Conservation (phyloP, 306 rosid species). For the Mimosa pudica region DNA sequence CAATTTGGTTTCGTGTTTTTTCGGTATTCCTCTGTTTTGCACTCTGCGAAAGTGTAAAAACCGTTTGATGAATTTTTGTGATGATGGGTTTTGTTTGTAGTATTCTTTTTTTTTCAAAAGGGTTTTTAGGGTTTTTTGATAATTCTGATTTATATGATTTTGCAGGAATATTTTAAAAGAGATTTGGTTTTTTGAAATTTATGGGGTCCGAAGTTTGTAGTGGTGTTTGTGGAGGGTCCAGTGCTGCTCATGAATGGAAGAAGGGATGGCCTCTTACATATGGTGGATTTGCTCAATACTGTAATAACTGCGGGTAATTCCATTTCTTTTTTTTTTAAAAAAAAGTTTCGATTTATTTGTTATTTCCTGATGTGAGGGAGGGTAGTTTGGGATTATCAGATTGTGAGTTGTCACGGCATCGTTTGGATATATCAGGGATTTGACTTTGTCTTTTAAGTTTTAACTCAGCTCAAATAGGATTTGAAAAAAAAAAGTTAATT, state of each 20-base stretch:
- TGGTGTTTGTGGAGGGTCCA: slow-evolving; percentile 56
- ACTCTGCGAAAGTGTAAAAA: slow-evolving; percentile 36
- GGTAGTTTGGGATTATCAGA: slow-evolving; percentile 44
- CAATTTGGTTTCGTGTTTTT: slow-evolving; percentile 22
- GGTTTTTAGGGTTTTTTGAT: slow-evolving; percentile 50
- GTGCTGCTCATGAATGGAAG: slow-evolving; percentile 62
- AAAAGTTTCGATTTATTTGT: slow-evolving; percentile 27
- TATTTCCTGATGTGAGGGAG: slow-evolving; percentile 29
- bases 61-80: slow-evolving; percentile 36
- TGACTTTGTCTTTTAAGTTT: slow-evolving; percentile 29
- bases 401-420: slow-evolving; percentile 13
- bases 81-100: slow-evolving; percentile 18
- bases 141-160: slow-evolving; percentile 46
- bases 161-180: slow-evolving; percentile 15
- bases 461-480: slow-evolving; percentile 23
- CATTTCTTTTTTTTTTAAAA: not conserved
- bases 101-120: slow-evolving; percentile 30
- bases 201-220: slow-evolving; percentile 80
- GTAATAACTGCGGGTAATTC: slow-evolving; percentile 86
- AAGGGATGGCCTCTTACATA: slow-evolving; percentile 90
- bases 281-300: slow-evolving; percentile 89
- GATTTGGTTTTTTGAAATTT: slow-evolving; percentile 47
- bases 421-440: slow-evolving; percentile 28
- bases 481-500: not conserved
- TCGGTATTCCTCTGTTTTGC: slow-evolving; percentile 13